Conservation (phyloP, 2,329 filamentous ascomycete genomes). For the Colletotrichum sp. region DNA sequence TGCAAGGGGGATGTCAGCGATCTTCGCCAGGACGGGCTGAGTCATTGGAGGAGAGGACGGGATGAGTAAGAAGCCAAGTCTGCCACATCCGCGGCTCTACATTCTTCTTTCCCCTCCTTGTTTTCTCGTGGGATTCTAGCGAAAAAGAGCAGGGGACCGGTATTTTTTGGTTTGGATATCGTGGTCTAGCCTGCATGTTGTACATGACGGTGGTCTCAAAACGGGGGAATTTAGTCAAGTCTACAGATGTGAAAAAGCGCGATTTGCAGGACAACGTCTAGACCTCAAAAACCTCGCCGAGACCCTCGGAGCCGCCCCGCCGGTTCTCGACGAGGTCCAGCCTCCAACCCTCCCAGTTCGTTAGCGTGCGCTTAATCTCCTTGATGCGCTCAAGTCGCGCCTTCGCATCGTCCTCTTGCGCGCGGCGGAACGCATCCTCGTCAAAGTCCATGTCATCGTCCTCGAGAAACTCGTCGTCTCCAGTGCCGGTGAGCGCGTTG, state of each 20-base stretch:
- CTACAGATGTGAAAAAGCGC: not conserved
- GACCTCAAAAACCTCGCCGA: conserved; percentile 69
- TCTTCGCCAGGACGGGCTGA: not conserved
- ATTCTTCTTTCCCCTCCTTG: not conserved
- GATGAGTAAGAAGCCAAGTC: not conserved
- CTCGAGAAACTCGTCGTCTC: conserved; percentile 50
- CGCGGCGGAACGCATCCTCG: conserved; percentile 67
- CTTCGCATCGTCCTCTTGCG: conserved; percentile 66
- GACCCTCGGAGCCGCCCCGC: conserved; percentile 61
- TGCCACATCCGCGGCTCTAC: not conserved
- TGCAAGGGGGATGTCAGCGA: not conserved
- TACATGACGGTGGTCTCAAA: not conserved
- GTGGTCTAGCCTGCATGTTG: not conserved
- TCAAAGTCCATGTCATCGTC: conserved; percentile 69
- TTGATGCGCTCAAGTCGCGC: conserved; percentile 66
- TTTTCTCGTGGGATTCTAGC: not conserved
- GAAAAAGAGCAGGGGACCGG: not conserved
- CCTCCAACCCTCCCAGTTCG: conserved; percentile 72
- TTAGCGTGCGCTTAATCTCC: conserved; percentile 66
- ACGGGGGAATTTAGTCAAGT: not conserved
- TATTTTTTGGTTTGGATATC: not conserved
- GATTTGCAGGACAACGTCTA: conserved; percentile 31
- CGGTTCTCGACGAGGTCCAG: conserved; percentile 67
- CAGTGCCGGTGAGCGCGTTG: conserved; percentile 61
- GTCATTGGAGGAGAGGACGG: not conserved